Percentiles rank a stretch among this genome's conserved stretches.
phyloP scores from a whole-genome alignment of 2,329 filamentous ascomycete species.

The Hirsutella rhossiliensis region DNA sequence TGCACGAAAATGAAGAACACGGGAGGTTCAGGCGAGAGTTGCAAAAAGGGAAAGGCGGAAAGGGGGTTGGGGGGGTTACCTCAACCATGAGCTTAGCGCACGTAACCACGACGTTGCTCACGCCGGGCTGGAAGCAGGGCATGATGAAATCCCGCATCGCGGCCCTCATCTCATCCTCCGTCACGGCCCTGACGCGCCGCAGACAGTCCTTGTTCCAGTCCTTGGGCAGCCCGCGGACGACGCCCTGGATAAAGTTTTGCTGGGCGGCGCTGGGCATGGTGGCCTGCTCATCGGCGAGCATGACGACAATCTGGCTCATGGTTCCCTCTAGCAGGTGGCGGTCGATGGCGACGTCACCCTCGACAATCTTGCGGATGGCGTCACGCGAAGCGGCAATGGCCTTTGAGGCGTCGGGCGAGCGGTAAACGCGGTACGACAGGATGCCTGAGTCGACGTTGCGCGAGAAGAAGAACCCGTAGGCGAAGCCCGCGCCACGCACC shows the following conservation, averaged over 20 bases:
- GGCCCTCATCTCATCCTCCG: conserved; percentile 60
- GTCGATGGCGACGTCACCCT: conserved; percentile 62
- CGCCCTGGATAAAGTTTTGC: conserved; percentile 71
- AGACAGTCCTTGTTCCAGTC: conserved; percentile 72
- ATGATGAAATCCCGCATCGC: conserved; percentile 66
- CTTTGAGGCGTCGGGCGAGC: conserved; percentile 79
- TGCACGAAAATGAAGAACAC: too few relatives aligned
- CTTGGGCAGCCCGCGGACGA: conserved; percentile 61
- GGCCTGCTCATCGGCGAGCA: conserved; percentile 76
- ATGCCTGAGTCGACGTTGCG: conserved; percentile 69
- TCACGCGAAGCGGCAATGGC: conserved; percentile 68
- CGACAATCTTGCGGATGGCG: conserved; percentile 62
- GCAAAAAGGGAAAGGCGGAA: not conserved
- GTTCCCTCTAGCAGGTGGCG: conserved; percentile 77
- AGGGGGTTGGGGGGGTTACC: conserved; percentile 35
- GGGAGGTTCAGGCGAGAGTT: too few relatives aligned
- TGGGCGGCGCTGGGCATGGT: conserved; percentile 74
- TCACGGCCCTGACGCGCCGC: conserved; percentile 63
- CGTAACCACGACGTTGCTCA: conserved; percentile 76
- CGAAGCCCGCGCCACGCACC: conserved; percentile 83
- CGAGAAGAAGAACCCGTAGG: conserved; percentile 75
- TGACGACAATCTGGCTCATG: conserved; percentile 77
- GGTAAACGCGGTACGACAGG: conserved; percentile 76
- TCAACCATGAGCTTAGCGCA: conserved; percentile 78
- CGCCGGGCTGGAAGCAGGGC: conserved; percentile 67